phyloP scores from a whole-genome alignment of 2,329 filamentous ascomycete genomes.

The Claviceps sorghi region DNA sequence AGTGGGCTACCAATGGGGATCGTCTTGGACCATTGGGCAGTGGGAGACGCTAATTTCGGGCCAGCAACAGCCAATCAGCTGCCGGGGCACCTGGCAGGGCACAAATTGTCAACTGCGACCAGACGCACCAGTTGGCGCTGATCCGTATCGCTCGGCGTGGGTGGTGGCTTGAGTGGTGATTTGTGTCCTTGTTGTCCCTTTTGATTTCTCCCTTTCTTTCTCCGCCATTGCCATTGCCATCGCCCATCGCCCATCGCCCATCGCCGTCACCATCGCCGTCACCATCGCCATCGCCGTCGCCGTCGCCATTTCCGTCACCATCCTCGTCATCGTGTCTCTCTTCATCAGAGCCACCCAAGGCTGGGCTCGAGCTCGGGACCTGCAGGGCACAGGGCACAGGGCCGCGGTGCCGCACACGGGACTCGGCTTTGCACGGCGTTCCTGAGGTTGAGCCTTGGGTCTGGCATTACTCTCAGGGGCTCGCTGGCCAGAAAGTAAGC shows the following conservation, averaged over 20 bases:
- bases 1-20: neutral
- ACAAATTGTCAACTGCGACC: neutral
- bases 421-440: neutral
- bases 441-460: neutral
- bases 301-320: neutral
- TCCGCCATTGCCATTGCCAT: neutral
- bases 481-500: neutral
- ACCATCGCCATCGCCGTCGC: neutral
- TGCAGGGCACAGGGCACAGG: neutral
- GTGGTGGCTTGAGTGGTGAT: neutral
- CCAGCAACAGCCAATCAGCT: constrained; percentile 5
- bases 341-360: neutral
- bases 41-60: constrained; percentile 9
- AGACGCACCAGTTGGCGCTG: neutral
- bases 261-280: too few relatives aligned
- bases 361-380: neutral
- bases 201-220: neutral
- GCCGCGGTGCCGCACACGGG: neutral
- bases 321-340: neutral
- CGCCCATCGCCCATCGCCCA: too few relatives aligned
- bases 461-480: neutral
- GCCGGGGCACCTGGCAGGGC: neutral
- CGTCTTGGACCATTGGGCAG: neutral
- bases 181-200: neutral
- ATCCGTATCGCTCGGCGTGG: neutral